These are phyloP conservation scores for Colletotrichum lupini DNA, from an alignment of 2,329 filamentous ascomycete genomes.

Conservation along the genomic window DNA sequence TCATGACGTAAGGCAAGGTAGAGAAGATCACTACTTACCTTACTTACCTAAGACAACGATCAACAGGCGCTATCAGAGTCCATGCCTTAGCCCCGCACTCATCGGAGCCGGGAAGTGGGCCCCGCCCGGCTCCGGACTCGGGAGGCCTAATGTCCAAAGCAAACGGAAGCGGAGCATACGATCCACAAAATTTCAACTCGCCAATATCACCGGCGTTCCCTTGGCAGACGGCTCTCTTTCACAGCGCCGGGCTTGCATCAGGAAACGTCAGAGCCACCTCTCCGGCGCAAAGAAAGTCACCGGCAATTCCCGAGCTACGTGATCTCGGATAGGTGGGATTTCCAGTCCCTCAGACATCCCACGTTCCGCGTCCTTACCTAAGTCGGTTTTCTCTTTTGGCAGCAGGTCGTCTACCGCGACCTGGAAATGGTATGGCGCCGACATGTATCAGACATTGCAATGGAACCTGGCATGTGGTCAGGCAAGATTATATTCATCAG, in stretches of 20 bases:
- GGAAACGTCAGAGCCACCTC: neutral
- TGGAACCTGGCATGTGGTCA: neutral
- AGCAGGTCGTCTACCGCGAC: neutral
- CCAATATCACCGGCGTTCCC: neutral
- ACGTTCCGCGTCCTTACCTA: neutral
- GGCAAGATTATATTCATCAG: neutral
- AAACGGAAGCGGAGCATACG: neutral
- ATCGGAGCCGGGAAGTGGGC: neutral
- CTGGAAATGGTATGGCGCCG: neutral
- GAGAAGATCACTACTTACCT: neutral
- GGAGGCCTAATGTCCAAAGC: neutral
- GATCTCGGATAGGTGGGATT: constrained; percentile 12
- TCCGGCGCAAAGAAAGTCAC: neutral
- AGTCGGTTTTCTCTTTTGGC: neutral
- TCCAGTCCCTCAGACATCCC: neutral
- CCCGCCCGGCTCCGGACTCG: neutral
- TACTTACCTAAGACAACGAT: too few species aligned
- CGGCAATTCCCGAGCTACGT: neutral
- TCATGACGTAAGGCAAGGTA: neutral
- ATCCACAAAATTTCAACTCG: neutral
- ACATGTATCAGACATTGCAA: neutral
- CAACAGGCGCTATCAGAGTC: neutral
- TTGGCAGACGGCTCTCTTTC: neutral
- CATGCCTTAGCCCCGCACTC: neutral
- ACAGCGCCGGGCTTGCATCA: neutral